Evolutionary conservation across 306 rosid species (phyloP).

Genomic region (Cucurbita pepo): DNA sequence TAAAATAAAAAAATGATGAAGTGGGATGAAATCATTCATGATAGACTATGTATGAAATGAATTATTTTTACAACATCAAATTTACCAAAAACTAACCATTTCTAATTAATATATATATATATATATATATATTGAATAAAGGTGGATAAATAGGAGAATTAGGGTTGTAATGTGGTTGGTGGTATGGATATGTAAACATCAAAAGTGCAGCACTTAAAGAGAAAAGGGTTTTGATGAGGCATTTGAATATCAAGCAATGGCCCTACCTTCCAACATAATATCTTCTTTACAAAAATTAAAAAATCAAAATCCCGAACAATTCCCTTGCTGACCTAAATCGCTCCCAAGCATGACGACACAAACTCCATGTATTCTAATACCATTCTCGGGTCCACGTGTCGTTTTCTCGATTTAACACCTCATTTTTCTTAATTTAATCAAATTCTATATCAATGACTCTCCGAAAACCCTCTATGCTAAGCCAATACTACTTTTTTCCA

Average conservation of each 20-base stretch:
- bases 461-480: not conserved
- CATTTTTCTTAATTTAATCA: not conserved
- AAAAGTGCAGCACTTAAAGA: not conserved
- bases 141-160: too few relatives aligned
- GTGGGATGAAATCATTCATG: not conserved
- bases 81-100: too few relatives aligned
- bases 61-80: too few relatives aligned
- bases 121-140: too few relatives aligned
- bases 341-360: not conserved
- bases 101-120: too few relatives aligned
- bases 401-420: not conserved
- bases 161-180: not conserved
- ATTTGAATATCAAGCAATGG: not conserved
- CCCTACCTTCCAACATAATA: not conserved
- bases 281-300: not conserved
- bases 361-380: not conserved
- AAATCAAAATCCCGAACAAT: not conserved
- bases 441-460: not conserved
- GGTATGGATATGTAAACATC: slow-evolving; percentile 2
- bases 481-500: not conserved
- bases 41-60: not conserved
- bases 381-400: not conserved
- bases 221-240: not conserved
- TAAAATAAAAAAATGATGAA: too few relatives aligned
- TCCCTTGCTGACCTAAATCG: not conserved